Evolutionary conservation across 1,139 yeast species (phyloP).

Genomic region (Yamadazyma triangularis): DNA sequence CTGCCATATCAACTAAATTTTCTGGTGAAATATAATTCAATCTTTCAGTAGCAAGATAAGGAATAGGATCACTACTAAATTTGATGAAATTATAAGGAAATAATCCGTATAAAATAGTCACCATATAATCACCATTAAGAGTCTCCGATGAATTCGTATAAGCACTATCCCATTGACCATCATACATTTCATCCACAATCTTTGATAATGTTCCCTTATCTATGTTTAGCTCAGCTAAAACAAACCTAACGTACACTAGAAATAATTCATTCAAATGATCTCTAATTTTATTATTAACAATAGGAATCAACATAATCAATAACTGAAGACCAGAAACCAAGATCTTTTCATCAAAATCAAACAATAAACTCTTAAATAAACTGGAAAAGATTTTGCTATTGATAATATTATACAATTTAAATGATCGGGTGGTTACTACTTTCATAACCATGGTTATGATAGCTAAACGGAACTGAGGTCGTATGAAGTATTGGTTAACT

Average conservation of each 20-base stretch:
- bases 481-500: constrained; percentile 27
- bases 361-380: constrained; percentile 37
- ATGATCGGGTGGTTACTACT: constrained; percentile 23
- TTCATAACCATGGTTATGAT: constrained; percentile 30
- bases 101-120: constrained; percentile 55
- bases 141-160: constrained; percentile 7
- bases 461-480: constrained; percentile 28
- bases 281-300: constrained; percentile 34
- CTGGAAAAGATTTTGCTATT: constrained; percentile 37
- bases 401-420: constrained; percentile 28
- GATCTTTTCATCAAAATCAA: constrained; percentile 41
- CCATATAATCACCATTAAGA: constrained; percentile 14
- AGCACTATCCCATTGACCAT: background rate
- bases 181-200: too few species aligned
- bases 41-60: background rate
- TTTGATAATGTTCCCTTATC: constrained; percentile 11
- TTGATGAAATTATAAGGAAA: constrained; percentile 35
- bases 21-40: background rate
- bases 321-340: constrained; percentile 40
- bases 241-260: constrained; percentile 41
- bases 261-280: constrained; percentile 39
- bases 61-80: background rate
- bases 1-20: background rate
- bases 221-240: constrained; percentile 1
- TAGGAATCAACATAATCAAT: constrained; percentile 54